phyloP scores from a whole-genome alignment of 768 basidiomycete species.

The Suillus americanus region DNA sequence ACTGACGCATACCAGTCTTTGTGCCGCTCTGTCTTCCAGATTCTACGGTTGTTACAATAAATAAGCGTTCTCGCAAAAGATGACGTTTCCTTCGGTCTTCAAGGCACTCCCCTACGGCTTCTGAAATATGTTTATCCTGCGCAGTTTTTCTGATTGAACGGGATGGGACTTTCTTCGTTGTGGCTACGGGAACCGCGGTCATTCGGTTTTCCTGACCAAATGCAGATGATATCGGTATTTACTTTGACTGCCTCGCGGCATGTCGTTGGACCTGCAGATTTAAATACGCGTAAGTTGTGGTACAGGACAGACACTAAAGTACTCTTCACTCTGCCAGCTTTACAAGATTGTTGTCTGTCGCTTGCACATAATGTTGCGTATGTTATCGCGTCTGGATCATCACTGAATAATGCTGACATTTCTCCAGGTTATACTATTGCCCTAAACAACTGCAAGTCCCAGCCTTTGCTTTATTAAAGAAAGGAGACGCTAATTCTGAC shows the following conservation, averaged over 20 bases:
- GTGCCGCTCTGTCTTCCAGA: not conserved
- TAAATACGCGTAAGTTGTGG: slow-evolving; percentile 17
- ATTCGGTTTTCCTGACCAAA: not conserved
- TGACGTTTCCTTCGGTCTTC: slow-evolving; percentile 1
- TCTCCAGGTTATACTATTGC: slow-evolving; percentile 30
- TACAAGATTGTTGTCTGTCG: not conserved
- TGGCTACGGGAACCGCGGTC: not conserved
- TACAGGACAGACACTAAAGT: not conserved
- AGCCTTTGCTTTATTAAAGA: not conserved
- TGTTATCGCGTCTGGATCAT: not conserved
- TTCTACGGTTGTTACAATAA: not conserved
- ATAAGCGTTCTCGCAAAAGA: not conserved
- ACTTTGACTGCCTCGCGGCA: slow-evolving; percentile 1
- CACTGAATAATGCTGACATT: slow-evolving; percentile 12
- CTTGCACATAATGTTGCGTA: slow-evolving; percentile 13
- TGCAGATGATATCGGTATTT: not conserved
- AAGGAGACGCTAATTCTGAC: not conserved
- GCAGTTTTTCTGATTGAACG: slow-evolving; percentile 7
- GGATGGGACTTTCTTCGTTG: not conserved
- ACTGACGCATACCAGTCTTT: not conserved
- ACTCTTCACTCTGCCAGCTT: not conserved
- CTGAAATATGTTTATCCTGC: slow-evolving; percentile 3
- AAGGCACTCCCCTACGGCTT: not conserved
- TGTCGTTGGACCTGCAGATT: slow-evolving; percentile 3
- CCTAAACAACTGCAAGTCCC: slow-evolving; percentile 48